Percentiles rank a stretch among this genome's conserved stretches.
Evolutionary conservation across 192 early-diverging fungal genomes (phyloP).

Genomic region (Backusella liffmaniae): DNA sequence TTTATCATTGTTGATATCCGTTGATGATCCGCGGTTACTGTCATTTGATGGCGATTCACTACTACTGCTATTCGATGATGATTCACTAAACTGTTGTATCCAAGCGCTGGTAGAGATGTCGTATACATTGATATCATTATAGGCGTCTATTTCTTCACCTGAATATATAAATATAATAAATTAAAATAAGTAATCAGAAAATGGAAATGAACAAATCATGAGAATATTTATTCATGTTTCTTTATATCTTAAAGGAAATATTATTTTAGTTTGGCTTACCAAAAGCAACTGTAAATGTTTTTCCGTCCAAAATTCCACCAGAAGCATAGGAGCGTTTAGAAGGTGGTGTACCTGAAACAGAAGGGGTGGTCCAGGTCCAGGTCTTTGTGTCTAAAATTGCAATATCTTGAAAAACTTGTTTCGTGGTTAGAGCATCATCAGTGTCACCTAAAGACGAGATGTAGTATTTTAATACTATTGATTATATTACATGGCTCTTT

Average conservation of each 20-base stretch:
- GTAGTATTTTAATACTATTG: not conserved
- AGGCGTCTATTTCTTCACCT: conserved; percentile 23
- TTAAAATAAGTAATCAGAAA: not conserved
- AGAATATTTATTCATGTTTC: not conserved
- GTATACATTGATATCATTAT: conserved; percentile 35
- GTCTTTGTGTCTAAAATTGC: conserved; percentile 30
- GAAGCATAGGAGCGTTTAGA: conserved; percentile 27
- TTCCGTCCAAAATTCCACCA: conserved; percentile 20
- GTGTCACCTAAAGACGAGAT: conserved; percentile 10
- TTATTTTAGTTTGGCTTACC: conserved; percentile 20
- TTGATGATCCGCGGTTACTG: not conserved
- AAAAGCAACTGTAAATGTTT: conserved; percentile 27
- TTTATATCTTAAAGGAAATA: not conserved
- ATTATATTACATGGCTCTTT: not conserved
- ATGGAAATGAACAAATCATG: not conserved
- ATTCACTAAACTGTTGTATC: conserved; percentile 17
- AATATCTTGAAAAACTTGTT: conserved; percentile 16
- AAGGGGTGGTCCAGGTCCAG: conserved; percentile 27
- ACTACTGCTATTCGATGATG: not conserved
- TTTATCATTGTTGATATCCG: not conserved
- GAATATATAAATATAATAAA: no score
- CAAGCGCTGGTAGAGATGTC: conserved; percentile 9
- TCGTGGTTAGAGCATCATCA: not conserved
- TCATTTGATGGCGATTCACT: not conserved
- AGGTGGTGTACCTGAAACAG: conserved; percentile 19